phyloP scores from a whole-genome alignment of 192 early-diverging fungal genomes.

The Linnemannia zychae region DNA sequence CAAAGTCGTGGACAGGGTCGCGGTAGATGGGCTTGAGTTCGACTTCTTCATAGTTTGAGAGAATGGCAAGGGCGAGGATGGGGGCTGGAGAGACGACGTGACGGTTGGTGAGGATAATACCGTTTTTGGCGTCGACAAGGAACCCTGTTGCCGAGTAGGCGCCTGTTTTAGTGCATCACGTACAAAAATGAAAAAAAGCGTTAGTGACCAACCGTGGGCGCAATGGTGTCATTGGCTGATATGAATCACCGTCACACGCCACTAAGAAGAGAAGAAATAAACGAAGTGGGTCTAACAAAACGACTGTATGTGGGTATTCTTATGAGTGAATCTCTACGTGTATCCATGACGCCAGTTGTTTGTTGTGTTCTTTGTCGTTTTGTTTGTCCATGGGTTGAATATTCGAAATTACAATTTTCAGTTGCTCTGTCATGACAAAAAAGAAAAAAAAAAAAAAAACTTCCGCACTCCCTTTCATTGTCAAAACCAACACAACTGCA shows the following conservation, averaged over 20 bases:
- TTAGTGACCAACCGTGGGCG: not conserved
- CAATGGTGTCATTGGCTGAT: not conserved
- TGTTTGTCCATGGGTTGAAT: not conserved
- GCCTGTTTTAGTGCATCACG: constrained; percentile 36
- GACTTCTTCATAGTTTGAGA: constrained; percentile 84
- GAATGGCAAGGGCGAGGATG: constrained; percentile 78
- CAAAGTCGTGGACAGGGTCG: constrained; percentile 90
- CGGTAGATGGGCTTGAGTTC: constrained; percentile 79
- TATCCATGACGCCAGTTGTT: not conserved
- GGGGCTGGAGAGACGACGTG: constrained; percentile 84
- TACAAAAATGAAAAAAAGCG: not conserved
- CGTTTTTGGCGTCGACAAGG: constrained; percentile 79
- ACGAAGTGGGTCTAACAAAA: not conserved
- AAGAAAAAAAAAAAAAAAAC: too few relatives aligned
- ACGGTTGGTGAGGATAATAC: constrained; percentile 83
- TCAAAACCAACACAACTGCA: not conserved
- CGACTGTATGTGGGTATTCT: not conserved
- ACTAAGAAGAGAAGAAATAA: not conserved
- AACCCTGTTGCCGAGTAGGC: constrained; percentile 80
- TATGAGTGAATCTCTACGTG: not conserved
- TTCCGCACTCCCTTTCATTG: too few relatives aligned
- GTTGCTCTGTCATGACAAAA: too few relatives aligned
- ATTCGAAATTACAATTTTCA: too few relatives aligned
- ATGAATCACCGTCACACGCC: constrained; percentile 1
- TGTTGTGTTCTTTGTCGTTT: not conserved